Evolutionary conservation across 805 yeast species (phyloP), one percentile per base, ranked within the genome.

Genomic region (Starmerella bacillaris): DNA sequence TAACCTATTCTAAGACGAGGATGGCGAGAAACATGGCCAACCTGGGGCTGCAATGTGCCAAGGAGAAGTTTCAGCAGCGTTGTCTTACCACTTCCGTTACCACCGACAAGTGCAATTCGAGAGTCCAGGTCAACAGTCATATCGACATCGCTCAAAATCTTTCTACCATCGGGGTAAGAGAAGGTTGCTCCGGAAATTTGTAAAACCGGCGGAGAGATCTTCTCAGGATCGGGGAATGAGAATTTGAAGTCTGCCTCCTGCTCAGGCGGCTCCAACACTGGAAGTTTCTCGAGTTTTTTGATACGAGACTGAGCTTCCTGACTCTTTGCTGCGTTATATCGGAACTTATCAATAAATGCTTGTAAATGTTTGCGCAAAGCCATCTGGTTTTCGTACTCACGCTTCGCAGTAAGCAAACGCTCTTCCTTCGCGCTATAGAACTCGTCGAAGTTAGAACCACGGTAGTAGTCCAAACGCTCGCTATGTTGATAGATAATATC

Each of bases 41-140:
- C 64, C 30, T 72, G 51, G 2, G 98, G 95, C 17, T 62, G 60
- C 35, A 78, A 60, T 45, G 64, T 70, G 43, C 79, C 94, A 70
- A 84, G 74, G 47, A 89, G 63, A 29, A 89, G 62, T 55, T 86
- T 86, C 52, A 89, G 67, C 42, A 89, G 63, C 3, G 99, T 89
- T 8, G 98, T 84, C 57, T 89, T 89, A 78, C 99, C 99, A 53
- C 94, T 80, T 63, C 99, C 99, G 55, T 89, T 89, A 40, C 95
- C 96, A 68, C 99, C 99, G 40, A 89, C 94, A 40, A 89, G 65
- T 0, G 96, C 98, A 49, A 89, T 78, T 56, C 99, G 70, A 1
- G 95, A 83, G 50, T 84, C 79, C 79, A 86, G 65, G 57, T 80
- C 93, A 36, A 89, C 80, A 46, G 82, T 92, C 41, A 89, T 57